Conservation (phyloP, 2,329 filamentous ascomycete genomes). For the Neoarthrinium moseri region DNA sequence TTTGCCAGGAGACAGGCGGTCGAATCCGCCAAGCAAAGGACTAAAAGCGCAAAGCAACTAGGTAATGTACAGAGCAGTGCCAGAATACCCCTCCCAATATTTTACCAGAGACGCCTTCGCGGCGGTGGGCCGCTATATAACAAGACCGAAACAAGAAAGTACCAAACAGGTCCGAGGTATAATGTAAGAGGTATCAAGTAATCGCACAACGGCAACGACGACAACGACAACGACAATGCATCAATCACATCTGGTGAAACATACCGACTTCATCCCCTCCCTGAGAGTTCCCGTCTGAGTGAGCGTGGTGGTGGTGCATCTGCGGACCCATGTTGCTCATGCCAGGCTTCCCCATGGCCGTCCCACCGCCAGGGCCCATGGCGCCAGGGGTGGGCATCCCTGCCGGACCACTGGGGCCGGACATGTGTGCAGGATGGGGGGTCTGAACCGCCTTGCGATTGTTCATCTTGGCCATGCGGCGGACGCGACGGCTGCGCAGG, state of each 20-base stretch:
- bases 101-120: constrained; percentile 35
- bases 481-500: constrained; percentile 84
- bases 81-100: constrained; percentile 26
- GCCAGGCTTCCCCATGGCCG: constrained; percentile 63
- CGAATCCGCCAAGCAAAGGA: constrained; percentile 30
- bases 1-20: constrained; percentile 37
- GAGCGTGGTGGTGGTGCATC: constrained; percentile 74
- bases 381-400: constrained; percentile 63
- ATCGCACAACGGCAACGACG: constrained; percentile 29
- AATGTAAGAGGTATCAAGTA: constrained; percentile 35
- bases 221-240: constrained; percentile 29
- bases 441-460: constrained; percentile 72
- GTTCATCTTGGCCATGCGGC: constrained; percentile 94
- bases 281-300: constrained; percentile 65
- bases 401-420: constrained; percentile 64
- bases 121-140: constrained; percentile 33
- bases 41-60: constrained; percentile 38
- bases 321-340: constrained; percentile 64
- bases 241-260: constrained; percentile 88
- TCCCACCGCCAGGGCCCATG: constrained; percentile 56
- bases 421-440: constrained; percentile 63
- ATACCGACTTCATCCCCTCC: constrained; percentile 91
- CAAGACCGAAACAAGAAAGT: constrained; percentile 30
- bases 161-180: constrained; percentile 29
- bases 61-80: constrained; percentile 57